phyloP scores from a whole-genome alignment of 2,329 filamentous ascomycete species.

The Hymenoscyphus salicellus region DNA sequence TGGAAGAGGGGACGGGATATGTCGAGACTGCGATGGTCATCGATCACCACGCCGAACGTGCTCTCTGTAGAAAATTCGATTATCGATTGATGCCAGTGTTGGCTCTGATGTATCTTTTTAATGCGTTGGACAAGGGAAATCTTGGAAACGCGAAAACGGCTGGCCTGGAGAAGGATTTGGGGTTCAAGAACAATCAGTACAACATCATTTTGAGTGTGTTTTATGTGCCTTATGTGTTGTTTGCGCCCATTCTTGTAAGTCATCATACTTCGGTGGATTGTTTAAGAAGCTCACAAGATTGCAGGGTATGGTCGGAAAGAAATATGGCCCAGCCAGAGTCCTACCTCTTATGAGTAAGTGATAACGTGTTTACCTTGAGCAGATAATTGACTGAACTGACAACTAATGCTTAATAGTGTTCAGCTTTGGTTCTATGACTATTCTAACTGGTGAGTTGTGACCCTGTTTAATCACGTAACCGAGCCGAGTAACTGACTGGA shows the following conservation, averaged over 20 bases:
- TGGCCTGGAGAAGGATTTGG: constrained; percentile 45
- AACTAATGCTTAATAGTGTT: constrained; percentile 45
- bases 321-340: constrained; percentile 60
- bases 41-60: constrained; percentile 46
- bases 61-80: constrained; percentile 54
- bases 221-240: constrained; percentile 71
- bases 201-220: constrained; percentile 70
- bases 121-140: constrained; percentile 50
- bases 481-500: background rate
- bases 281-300: constrained; percentile 53
- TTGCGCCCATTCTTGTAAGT: constrained; percentile 57
- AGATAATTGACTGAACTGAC: background rate
- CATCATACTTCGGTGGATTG: constrained; percentile 57
- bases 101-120: constrained; percentile 52
- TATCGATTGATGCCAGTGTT: constrained; percentile 52
- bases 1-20: constrained; percentile 15
- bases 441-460: constrained; percentile 42
- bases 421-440: constrained; percentile 61
- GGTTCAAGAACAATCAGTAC: constrained; percentile 62
- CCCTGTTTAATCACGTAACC: background rate
- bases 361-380: background rate
- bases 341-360: constrained; percentile 56
- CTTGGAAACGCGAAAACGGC: constrained; percentile 56
- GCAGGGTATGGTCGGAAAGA: constrained; percentile 61
- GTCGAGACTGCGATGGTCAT: constrained; percentile 27